phyloP scores from a whole-genome alignment of 495 filamentous ascomycete species.

The Podospora pseudoanserina region DNA sequence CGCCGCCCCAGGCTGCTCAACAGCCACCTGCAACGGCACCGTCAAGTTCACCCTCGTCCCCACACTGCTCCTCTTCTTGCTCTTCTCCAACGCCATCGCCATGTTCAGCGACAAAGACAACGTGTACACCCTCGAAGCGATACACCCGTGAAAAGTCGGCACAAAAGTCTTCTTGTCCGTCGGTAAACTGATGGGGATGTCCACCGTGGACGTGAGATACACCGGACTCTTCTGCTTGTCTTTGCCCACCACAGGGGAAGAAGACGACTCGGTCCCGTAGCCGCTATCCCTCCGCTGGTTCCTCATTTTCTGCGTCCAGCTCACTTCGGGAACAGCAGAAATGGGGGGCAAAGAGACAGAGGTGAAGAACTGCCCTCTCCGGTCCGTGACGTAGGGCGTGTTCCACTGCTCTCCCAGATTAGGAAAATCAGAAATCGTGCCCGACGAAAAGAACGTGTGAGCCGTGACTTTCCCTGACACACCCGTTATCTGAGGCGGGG shows the following conservation, averaged over 20 bases:
- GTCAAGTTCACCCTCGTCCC: slow-evolving; percentile 59
- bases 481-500: slow-evolving; percentile 63
- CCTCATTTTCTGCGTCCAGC: slow-evolving; percentile 59
- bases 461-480: slow-evolving; percentile 69
- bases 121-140: slow-evolving; percentile 73
- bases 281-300: slow-evolving; percentile 59
- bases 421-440: slow-evolving; percentile 47
- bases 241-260: neutral
- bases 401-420: slow-evolving; percentile 50
- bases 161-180: slow-evolving; percentile 63
- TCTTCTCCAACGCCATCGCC: slow-evolving; percentile 29
- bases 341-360: slow-evolving; percentile 60
- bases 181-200: slow-evolving; percentile 74
- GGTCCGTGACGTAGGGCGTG: slow-evolving; percentile 44
- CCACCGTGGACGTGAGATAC: slow-evolving; percentile 59
- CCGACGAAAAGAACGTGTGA: slow-evolving; percentile 65
- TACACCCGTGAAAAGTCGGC: slow-evolving; percentile 86
- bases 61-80: slow-evolving; percentile 37
- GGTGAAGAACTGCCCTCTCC: slow-evolving; percentile 63
- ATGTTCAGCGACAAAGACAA: slow-evolving; percentile 65
- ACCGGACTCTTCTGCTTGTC: slow-evolving; percentile 29
- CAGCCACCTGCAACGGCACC: slow-evolving; percentile 73
- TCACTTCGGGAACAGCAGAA: slow-evolving; percentile 57
- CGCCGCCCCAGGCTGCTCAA: slow-evolving; percentile 30
- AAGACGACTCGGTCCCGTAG: slow-evolving; percentile 35